Evolutionary conservation across 2,329 filamentous ascomycete species (phyloP).

Genomic region (Fusarium tricinctum): DNA sequence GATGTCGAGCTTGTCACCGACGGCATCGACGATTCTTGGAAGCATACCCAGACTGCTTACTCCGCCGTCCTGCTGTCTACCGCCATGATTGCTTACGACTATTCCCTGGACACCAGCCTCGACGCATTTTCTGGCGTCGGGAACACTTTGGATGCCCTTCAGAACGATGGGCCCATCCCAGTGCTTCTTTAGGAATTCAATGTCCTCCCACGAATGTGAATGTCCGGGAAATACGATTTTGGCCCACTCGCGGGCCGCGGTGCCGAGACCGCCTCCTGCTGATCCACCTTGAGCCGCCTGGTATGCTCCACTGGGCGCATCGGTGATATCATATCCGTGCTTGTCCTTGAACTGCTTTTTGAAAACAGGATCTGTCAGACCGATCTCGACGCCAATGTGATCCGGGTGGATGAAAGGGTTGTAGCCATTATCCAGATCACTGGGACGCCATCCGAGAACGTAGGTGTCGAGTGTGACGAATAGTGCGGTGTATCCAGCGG

Average conservation of each 20-base stretch:
- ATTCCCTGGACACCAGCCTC: conserved; percentile 34
- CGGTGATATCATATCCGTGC: conserved; percentile 26
- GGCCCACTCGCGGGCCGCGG: conserved; percentile 34
- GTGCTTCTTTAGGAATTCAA: conserved; percentile 32
- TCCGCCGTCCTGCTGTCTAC: conserved; percentile 33
- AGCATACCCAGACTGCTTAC: conserved; percentile 36
- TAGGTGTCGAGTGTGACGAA: conserved; percentile 25
- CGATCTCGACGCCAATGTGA: conserved; percentile 36
- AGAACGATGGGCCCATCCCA: conserved; percentile 34
- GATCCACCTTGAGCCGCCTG: conserved; percentile 31
- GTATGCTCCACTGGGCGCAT: conserved; percentile 25
- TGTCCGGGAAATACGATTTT: conserved; percentile 37
- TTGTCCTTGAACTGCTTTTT: conserved; percentile 29
- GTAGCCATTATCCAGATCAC: conserved; percentile 31
- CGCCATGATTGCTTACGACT: conserved; percentile 34
- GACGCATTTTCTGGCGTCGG: conserved; percentile 27
- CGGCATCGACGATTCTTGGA: conserved; percentile 16
- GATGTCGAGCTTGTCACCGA: conserved; percentile 14
- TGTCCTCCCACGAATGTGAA: conserved; percentile 31
- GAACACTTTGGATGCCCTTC: conserved; percentile 31
- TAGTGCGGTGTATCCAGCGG: conserved; percentile 12
- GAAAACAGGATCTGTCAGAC: conserved; percentile 35
- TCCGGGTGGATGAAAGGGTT: conserved; percentile 38
- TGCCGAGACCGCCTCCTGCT: conserved; percentile 19
- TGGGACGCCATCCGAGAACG: conserved; percentile 25